Conservation (phyloP, 345 rosid genomes). For the Arabidopsis arenosa region DNA sequence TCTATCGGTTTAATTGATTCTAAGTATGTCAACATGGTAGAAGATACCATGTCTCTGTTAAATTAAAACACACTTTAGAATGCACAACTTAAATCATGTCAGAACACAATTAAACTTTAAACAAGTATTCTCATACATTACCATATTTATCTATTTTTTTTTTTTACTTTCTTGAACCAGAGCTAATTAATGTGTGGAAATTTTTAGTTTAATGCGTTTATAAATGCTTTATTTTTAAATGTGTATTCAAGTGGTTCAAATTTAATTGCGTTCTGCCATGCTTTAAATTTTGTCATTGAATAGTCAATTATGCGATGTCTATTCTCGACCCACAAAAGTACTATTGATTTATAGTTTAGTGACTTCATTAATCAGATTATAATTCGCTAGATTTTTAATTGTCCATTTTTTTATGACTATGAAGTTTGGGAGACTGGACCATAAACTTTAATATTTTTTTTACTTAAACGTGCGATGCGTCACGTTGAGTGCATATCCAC, state of each 20-base stretch:
- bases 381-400: not conserved
- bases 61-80: not conserved
- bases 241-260: not conserved
- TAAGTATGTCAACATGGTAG: not conserved
- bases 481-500: not conserved
- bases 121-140: too few relatives aligned
- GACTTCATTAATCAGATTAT: not conserved
- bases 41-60: not conserved
- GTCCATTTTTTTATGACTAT: not conserved
- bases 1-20: not conserved
- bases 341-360: not conserved
- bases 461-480: not conserved
- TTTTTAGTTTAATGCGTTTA: not conserved
- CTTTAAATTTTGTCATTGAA: not conserved
- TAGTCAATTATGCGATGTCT: not conserved
- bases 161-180: not conserved
- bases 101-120: too few relatives aligned
- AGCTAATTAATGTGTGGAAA: not conserved
- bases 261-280: not conserved
- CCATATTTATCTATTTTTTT: too few relatives aligned
- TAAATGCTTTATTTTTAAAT: not conserved
- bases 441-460: not conserved
- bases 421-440: not conserved
- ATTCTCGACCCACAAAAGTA: not conserved
- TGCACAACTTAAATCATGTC: too few relatives aligned